Base-by-base conservation (phyloP, 2,329 filamentous ascomycete genomes). In the Stemphylium beticola region DNA sequence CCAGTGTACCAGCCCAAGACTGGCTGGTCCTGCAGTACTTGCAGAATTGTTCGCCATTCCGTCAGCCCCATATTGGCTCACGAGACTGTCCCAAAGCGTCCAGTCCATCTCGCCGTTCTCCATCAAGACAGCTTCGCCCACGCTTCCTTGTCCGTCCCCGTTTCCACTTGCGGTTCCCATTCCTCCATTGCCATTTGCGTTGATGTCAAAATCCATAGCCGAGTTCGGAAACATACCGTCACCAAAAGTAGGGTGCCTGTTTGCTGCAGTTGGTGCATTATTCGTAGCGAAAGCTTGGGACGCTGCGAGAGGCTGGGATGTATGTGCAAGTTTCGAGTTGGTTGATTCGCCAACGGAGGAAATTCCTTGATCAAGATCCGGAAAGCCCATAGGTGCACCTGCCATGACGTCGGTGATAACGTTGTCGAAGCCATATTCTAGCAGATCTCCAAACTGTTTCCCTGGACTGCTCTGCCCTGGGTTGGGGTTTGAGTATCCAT, bases 21-120 rank as follows among this genome's bases (percentile, higher is more conserved):
- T 56, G 14, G 59, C 65, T 32, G 55, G 55, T 12, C 62, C 62
- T 39, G 41, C 46, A 14, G 47, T 24, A 52, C 52, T 61, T 10
- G 49, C 22, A 34, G 45, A 31, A 45, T 60, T 64, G 8, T 38
- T 31, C 2, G 32, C 22, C 3, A 24, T 24, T 2, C 22, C 22
- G 8, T 81, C 77, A 61, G 77, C 76, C 6, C 77, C 78, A 51
- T 78, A 81, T 50, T 81, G 76, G 22, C 68, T 67, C 2, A 81
- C 78, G 53, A 82, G 70, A 58, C 81, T 77, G 39, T 81, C 79
- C 77, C 78, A 82, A 33, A 72, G 75, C 36, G 78, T 73, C 80
- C 80, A 82, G 45, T 81, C 76, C 58, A 81, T 76, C 11, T 68
- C 72, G 1, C 70, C 73, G 5, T 73, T 72, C 18, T 77, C 77